Conservation (phyloP, 2,329 filamentous ascomycete species). For the Ceratocystis papillata region DNA sequence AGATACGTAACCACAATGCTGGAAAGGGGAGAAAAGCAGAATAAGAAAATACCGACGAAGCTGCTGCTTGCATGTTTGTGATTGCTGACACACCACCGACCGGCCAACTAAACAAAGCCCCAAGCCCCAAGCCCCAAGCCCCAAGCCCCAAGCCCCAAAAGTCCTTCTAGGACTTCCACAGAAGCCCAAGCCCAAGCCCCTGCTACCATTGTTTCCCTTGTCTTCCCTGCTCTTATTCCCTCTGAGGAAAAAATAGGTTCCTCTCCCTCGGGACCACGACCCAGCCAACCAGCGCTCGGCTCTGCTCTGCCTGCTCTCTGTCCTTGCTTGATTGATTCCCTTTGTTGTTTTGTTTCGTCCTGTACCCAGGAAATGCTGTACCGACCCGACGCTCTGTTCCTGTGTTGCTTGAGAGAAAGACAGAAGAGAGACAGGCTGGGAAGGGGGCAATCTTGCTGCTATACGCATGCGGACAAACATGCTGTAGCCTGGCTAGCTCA, state of each 20-base stretch:
- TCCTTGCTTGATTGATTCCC: neutral
- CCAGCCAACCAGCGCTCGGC: neutral
- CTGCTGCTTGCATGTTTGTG: neutral
- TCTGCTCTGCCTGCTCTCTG: neutral
- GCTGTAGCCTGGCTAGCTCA: too few species aligned
- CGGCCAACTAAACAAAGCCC: too few species aligned
- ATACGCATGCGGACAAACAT: too few species aligned
- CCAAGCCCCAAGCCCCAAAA: too few species aligned
- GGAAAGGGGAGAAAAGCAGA: conserved; percentile 7
- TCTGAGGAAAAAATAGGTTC: neutral
- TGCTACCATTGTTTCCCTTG: neutral
- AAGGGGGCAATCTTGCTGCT: too few species aligned
- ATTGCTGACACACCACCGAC: neutral
- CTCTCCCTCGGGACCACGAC: conserved; percentile 6
- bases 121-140: too few species aligned
- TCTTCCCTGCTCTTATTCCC: too few species aligned
- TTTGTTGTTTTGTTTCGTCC: neutral
- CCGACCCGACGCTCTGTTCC: too few species aligned
- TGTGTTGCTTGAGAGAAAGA: too few species aligned
- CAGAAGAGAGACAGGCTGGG: too few species aligned
- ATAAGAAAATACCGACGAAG: neutral
- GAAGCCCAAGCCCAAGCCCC: neutral
- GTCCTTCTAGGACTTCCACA: neutral
- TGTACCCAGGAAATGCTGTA: neutral
- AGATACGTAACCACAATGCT: conserved; percentile 5